phyloP scores from a whole-genome alignment of 768 basidiomycete species.

The Boletus huronensis region DNA sequence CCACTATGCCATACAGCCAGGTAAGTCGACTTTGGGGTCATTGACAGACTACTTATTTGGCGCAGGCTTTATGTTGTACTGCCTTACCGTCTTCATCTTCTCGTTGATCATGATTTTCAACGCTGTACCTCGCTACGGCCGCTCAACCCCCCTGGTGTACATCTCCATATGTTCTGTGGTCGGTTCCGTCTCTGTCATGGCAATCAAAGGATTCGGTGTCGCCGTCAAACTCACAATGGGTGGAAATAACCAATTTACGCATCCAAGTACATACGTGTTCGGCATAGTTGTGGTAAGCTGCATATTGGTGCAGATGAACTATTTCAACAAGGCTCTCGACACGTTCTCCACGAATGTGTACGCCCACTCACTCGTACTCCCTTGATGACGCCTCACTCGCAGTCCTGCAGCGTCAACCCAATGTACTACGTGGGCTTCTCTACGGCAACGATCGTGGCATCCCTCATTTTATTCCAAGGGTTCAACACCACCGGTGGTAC shows the following conservation, averaged over 20 bases:
- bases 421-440: slow-evolving; percentile 98
- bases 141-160: slow-evolving; percentile 85
- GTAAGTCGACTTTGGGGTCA: slow-evolving; percentile 40
- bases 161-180: slow-evolving; percentile 95
- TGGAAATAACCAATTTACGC: slow-evolving; percentile 93
- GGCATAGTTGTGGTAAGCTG: slow-evolving; percentile 76
- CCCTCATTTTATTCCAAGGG: slow-evolving; percentile 95
- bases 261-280: slow-evolving; percentile 96
- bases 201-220: slow-evolving; percentile 96
- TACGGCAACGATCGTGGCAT: slow-evolving; percentile 88
- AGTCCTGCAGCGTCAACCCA: slow-evolving; percentile 75
- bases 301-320: slow-evolving; percentile 92
- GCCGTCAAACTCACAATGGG: slow-evolving; percentile 91
- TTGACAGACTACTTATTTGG: slow-evolving; percentile 7
- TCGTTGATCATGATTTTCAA: slow-evolving; percentile 82
- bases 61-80: slow-evolving; percentile 87
- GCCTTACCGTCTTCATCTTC: slow-evolving; percentile 79
- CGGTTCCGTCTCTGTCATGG: slow-evolving; percentile 97
- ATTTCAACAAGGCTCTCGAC: slow-evolving; percentile 97
- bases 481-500: slow-evolving; percentile 84
- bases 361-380: slow-evolving; percentile 28
- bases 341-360: slow-evolving; percentile 98
- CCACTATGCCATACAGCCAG: slow-evolving; percentile 88
- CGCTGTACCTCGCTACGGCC: slow-evolving; percentile 82
- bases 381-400: background rate